Evolutionary conservation across 2,329 filamentous ascomycete species (phyloP), one percentile per base, ranked within the genome.

Genomic region (Huntiella abstrusa): DNA sequence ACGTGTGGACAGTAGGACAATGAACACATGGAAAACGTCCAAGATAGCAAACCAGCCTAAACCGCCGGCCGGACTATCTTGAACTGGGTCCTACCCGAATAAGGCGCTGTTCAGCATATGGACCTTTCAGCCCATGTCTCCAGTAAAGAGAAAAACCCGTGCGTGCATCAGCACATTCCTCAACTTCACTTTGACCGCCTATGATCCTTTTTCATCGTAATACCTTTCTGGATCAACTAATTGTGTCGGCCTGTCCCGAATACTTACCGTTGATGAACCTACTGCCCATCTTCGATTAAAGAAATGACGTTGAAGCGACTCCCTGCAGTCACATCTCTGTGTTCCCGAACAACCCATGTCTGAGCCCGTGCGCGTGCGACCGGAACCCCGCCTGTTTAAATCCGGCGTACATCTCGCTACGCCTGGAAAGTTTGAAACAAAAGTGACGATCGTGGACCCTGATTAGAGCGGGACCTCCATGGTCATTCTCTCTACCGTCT

Each of bases 221-320:
- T 68, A n/a, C 43, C 43, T 51, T 86, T 80, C 55, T 87, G 77
- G 13, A 86, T 80, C 87, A 82, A 10, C 82, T 86, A 54, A 78
- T 85, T 1, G 80, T 85, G 12, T 68, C 83, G 54, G 83, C 84
- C 82, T 82, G 87, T 56, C 82, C 84, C 49, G 83, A 67, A 42
- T 87, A 83, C 41, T 69, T 64, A 2, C 80, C 79, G 0, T 72
- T 73, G 49, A 16, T 16, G 16, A 3, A 16, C 3, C 16, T 2
- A 16, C 3, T 16, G 16, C 16, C 16, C 16, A 16, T 16, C 16
- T 16, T 16, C 16, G 16, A 16, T 16, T 16, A 16, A 16, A 2
- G 16, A 16, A 2, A 3, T 16, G 16, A 16, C 16, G 16, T 16
- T 16, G 16, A 16, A 16, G 16, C 16, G 16, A 16, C 16, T 16